Percentiles rank a stretch among this genome's conserved stretches.
phyloP scores from a whole-genome alignment of 2,329 filamentous ascomycete genomes.

The Fusarium sp. region DNA sequence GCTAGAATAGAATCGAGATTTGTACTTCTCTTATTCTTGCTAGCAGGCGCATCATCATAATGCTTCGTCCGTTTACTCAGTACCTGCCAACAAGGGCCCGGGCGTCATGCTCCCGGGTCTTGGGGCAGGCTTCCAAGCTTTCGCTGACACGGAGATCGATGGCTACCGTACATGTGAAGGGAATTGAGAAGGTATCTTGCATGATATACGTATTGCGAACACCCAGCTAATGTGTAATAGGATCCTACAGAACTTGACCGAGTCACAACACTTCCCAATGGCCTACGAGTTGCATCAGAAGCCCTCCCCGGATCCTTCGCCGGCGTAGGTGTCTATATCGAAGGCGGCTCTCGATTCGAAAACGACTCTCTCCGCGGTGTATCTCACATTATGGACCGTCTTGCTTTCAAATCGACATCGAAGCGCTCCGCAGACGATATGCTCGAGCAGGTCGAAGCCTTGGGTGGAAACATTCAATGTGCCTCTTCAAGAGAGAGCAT shows the following conservation, averaged over 20 bases:
- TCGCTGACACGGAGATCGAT: slow-evolving; percentile 39
- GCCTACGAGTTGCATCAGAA: slow-evolving; percentile 92
- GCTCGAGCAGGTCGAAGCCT: slow-evolving; percentile 83
- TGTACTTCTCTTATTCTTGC: not conserved
- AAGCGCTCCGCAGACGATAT: slow-evolving; percentile 80
- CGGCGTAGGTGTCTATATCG: slow-evolving; percentile 93
- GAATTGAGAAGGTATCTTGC: slow-evolving; percentile 46
- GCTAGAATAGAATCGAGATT: slow-evolving; percentile 15
- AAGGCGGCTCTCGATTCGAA: slow-evolving; percentile 94
- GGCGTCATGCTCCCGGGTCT: slow-evolving; percentile 36
- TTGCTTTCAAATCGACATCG: slow-evolving; percentile 91
- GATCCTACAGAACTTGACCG: slow-evolving; percentile 88
- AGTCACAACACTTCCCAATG: slow-evolving; percentile 89
- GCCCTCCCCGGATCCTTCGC: slow-evolving; percentile 93
- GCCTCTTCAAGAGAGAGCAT: slow-evolving; percentile 93
- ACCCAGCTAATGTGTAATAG: slow-evolving; percentile 29
- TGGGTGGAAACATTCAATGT: slow-evolving; percentile 97
- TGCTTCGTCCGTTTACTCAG: slow-evolving; percentile 49
- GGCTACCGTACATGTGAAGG: slow-evolving; percentile 48
- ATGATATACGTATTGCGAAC: fast-evolving
- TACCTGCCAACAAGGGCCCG: slow-evolving; percentile 42
- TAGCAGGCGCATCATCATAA: slow-evolving; percentile 29
- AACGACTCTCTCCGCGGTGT: slow-evolving; percentile 84
- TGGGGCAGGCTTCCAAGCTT: slow-evolving; percentile 35
- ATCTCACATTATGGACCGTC: slow-evolving; percentile 93